Base-by-base conservation (phyloP, 768 basidiomycete genomes). In the Tricholoma hemisulphureum region DNA sequence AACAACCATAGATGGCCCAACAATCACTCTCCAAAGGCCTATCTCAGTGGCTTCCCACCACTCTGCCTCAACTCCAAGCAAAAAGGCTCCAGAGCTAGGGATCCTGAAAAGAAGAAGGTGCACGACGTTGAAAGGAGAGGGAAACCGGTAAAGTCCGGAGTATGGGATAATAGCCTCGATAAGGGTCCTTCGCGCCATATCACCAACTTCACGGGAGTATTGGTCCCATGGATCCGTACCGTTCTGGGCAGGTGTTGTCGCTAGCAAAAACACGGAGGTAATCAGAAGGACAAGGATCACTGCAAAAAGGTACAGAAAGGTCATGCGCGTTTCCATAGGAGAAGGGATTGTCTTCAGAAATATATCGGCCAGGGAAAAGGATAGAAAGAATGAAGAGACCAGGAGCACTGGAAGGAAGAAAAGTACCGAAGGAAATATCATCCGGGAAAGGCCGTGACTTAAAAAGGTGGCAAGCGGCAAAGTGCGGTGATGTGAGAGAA, bases 391-490 rank as follows among this genome's bases (percentile, higher is more conserved):
- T 16, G 73, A 63, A 8, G 78, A 68, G 3, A 82, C 49, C 16
- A 83, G 46, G n/a, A 80, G 61, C 2, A 76, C 71, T 0, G 84
- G 84, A 20, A 82, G 61, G 66, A 83, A 83, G 62, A 82, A 82
- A 6, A 76, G 43, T 3, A 77, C 39, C 4, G 77, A 64, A 0
- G 83, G 81, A 16, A 70, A 56, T 43, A 80, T 62, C 16, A 77
- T 68, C 29, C 68, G 67, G 2, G 66, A 65, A n/a, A 82, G 57
- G 14, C 75, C 74, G 52, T 71, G 69, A 43, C 61, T 65, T 4
- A 85, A 60, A 31, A 84, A 70, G 11, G 72, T 66, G 2, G 78
- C 74, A 9, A 83, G 70, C 3, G 84, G 83, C 7, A 85, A 62
- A n/a, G 67, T 66, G 16, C 60, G 60, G 2, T 73, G 69, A 20